phyloP scores from a whole-genome alignment of 73 alveolate genomes.

The Paramecium biaurelia region DNA sequence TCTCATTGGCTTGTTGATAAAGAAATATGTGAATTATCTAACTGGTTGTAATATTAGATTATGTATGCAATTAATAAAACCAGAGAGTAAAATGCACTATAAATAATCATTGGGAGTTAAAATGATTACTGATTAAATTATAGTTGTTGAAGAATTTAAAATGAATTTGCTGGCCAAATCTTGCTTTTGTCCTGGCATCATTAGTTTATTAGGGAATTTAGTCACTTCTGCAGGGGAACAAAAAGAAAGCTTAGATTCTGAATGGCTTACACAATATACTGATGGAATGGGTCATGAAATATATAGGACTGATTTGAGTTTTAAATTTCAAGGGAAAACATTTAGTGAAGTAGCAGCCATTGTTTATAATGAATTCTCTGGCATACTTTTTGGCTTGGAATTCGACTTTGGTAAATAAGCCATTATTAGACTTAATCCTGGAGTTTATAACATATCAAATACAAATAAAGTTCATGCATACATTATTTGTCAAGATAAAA shows the following conservation, averaged over 20 bases:
- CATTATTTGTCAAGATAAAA: slow-evolving; percentile 92
- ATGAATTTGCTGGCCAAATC: slow-evolving; percentile 85
- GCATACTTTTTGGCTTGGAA: slow-evolving; percentile 93
- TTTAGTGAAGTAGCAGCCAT: slow-evolving; percentile 88
- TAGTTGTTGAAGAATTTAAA: slow-evolving; percentile 79
- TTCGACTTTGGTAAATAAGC: slow-evolving; percentile 82
- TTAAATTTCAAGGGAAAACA: slow-evolving; percentile 75
- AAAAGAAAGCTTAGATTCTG: slow-evolving; percentile 76
- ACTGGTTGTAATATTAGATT: slow-evolving; percentile 79
- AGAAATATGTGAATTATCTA: slow-evolving; percentile 84
- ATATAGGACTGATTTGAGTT: slow-evolving; percentile 77
- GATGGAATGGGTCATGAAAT: slow-evolving; percentile 96
- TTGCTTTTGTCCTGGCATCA: slow-evolving; percentile 96
- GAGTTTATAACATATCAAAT: slow-evolving; percentile 78
- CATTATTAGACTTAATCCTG: slow-evolving; percentile 91
- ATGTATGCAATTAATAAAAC: slow-evolving; percentile 92
- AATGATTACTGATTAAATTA: slow-evolving; percentile 77
- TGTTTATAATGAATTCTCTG: slow-evolving; percentile 84
- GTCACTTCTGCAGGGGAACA: slow-evolving; percentile 87
- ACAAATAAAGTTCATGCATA: slow-evolving; percentile 82
- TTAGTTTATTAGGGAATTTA: slow-evolving; percentile 79
- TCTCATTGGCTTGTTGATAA: slow-evolving; percentile 84
- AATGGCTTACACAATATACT: slow-evolving; percentile 91
- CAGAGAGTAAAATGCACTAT: slow-evolving; percentile 93
- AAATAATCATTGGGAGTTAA: slow-evolving; percentile 68